Percentiles rank a stretch among this genome's conserved stretches.
These are phyloP conservation scores for Aureobasidium musti DNA, from an alignment of 2,329 filamentous ascomycete species.

Conservation along the genomic window DNA sequence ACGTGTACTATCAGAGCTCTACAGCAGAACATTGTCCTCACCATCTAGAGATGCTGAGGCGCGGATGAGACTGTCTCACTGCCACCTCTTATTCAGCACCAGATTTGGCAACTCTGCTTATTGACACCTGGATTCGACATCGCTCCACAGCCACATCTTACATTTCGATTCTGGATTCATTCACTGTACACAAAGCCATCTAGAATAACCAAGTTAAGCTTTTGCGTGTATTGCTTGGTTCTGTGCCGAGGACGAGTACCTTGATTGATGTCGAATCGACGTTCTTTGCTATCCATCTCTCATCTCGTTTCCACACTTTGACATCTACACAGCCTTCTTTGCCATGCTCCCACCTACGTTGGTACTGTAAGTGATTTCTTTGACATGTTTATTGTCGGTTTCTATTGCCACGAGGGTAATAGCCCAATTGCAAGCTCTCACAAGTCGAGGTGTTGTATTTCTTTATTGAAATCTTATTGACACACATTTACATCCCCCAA, in stretches of 20 bases:
- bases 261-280: background rate
- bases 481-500: constrained; percentile 28
- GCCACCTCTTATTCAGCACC: constrained; percentile 33
- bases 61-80: background rate
- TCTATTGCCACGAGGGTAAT: background rate
- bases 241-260: constrained; percentile 19
- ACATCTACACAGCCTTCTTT: constrained; percentile 6
- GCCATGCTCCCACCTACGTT: background rate
- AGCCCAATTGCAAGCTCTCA: constrained; percentile 12
- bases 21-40: background rate
- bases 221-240: constrained; percentile 1
- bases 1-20: background rate
- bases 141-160: constrained; percentile 3
- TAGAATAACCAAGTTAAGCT: background rate
- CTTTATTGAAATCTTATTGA: constrained; percentile 31
- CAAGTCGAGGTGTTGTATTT: constrained; percentile 22
- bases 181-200: constrained; percentile 15
- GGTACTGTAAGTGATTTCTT: constrained; percentile 8
- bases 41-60: background rate
- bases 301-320: constrained; percentile 9
- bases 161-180: constrained; percentile 9
- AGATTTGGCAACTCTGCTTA: constrained; percentile 30
- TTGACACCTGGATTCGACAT: constrained; percentile 32
- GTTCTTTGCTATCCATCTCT: constrained; percentile 10
- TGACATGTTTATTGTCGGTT: constrained; percentile 15